phyloP scores from a whole-genome alignment of 176 grass and related monocot genomes.

The Metroxylon sagu region DNA sequence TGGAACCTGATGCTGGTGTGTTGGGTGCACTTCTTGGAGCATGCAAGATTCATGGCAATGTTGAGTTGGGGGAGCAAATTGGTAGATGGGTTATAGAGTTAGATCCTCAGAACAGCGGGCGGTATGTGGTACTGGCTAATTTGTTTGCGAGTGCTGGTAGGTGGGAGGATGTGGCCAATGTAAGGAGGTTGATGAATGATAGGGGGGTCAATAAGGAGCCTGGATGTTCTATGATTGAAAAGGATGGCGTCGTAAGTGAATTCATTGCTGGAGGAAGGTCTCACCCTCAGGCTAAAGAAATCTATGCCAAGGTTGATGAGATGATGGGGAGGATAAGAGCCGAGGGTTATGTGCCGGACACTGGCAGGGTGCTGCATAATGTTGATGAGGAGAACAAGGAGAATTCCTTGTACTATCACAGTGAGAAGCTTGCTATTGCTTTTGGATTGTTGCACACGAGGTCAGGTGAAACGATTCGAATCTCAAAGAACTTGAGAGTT shows the following conservation, averaged over 20 bases:
- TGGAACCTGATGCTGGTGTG: slow-evolving; percentile 53
- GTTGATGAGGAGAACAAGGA: slow-evolving; percentile 38
- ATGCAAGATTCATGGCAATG: slow-evolving; percentile 50
- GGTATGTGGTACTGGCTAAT: slow-evolving; percentile 75
- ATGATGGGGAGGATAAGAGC: slow-evolving; percentile 52
- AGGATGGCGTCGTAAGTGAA: slow-evolving; percentile 34
- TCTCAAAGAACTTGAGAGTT: slow-evolving; percentile 65
- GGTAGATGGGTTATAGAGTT: slow-evolving; percentile 59
- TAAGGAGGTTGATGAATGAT: slow-evolving; percentile 58
- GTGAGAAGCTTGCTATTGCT: slow-evolving; percentile 84
- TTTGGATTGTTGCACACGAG: slow-evolving; percentile 51
- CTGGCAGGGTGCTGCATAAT: slow-evolving; percentile 38
- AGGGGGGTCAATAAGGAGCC: slow-evolving; percentile 59
- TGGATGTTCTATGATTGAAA: slow-evolving; percentile 49
- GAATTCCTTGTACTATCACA: slow-evolving; percentile 51
- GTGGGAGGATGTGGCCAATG: slow-evolving; percentile 49
- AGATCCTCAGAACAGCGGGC: slow-evolving; percentile 57
- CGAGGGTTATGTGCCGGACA: slow-evolving; percentile 43
- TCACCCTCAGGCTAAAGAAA: slow-evolving; percentile 35
- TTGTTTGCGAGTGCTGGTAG: slow-evolving; percentile 46
- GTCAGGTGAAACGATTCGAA: slow-evolving; percentile 29
- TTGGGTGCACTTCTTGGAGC: slow-evolving; percentile 78
- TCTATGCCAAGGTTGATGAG: slow-evolving; percentile 48
- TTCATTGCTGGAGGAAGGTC: slow-evolving; percentile 51
- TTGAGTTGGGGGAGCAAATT: slow-evolving; percentile 42